Evolutionary conservation across 2,329 filamentous ascomycete genomes (phyloP).

Genomic region (Elsinoe necatrix): DNA sequence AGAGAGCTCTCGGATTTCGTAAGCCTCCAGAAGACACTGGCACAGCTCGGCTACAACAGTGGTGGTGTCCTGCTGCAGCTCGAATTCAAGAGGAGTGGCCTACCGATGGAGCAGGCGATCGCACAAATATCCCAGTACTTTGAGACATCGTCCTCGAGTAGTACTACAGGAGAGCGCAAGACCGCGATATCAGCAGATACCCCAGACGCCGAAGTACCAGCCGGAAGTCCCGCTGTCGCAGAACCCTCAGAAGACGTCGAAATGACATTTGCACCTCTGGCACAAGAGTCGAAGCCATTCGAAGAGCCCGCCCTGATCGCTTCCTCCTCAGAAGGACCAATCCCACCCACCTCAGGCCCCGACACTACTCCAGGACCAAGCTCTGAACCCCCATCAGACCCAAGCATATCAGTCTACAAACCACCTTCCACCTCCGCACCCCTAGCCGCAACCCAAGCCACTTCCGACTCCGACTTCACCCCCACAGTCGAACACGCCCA

Average conservation of each 20-base stretch:
- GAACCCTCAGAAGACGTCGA: conserved; percentile 23
- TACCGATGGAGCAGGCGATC: conserved; percentile 79
- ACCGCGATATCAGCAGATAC: conserved; percentile 22
- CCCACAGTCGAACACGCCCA: conserved; percentile 69
- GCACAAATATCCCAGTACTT: conserved; percentile 70
- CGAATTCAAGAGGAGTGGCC: conserved; percentile 65
- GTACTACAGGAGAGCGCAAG: conserved; percentile 22
- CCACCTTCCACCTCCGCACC: conserved; percentile 69
- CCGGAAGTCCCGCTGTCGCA: conserved; percentile 21
- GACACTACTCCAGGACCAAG: not conserved
- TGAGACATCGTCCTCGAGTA: conserved; percentile 32
- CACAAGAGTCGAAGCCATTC: conserved; percentile 16
- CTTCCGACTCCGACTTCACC: conserved; percentile 67
- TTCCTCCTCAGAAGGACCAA: conserved; percentile 22
- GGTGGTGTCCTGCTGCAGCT: conserved; percentile 74
- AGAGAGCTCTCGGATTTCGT: conserved; percentile 66
- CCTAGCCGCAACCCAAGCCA: conserved; percentile 56
- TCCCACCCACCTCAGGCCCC: conserved; percentile 13
- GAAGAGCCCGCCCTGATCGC: conserved; percentile 23
- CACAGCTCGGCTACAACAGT: conserved; percentile 76
- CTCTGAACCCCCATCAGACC: conserved; percentile 6
- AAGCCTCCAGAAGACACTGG: conserved; percentile 82
- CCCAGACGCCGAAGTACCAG: conserved; percentile 20
- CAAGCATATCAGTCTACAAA: conserved; percentile 51
- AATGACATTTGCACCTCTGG: conserved; percentile 22